Conservation (phyloP, 1,139 yeast genomes). For the Kurtzmaniella quercitrusa region DNA sequence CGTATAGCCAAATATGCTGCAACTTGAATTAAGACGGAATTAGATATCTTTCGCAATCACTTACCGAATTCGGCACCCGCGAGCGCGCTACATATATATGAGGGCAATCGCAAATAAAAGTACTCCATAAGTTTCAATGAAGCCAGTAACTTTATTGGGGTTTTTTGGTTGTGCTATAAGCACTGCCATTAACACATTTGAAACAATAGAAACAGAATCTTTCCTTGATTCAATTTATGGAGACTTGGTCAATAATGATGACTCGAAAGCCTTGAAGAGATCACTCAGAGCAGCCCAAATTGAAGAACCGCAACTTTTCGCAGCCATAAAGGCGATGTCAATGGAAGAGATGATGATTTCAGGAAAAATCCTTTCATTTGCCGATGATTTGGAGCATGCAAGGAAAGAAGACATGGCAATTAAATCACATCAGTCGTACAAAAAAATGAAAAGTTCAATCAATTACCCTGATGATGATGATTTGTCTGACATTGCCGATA, state of each 20-base stretch:
- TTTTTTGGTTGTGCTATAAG: neutral
- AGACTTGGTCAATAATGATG: constrained; percentile 10
- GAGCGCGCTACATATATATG: neutral
- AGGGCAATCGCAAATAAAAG: neutral
- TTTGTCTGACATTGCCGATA: constrained; percentile 26
- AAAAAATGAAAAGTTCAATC: constrained; percentile 20
- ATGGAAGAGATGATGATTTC: neutral
- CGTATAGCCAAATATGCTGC: neutral
- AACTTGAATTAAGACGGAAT: neutral
- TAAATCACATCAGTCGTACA: constrained; percentile 15
- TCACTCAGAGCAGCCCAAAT: neutral
- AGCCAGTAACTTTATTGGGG: neutral
- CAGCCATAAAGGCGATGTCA: neutral
- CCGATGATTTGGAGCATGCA: neutral
- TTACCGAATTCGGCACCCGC: neutral
- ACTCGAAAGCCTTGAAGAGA: constrained; percentile 3
- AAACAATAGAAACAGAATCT: constrained; percentile 7
- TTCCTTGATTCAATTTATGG: constrained; percentile 21
- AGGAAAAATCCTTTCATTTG: neutral
- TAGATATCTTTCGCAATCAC: neutral
- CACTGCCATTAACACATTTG: constrained; percentile 36
- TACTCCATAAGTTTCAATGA: neutral
- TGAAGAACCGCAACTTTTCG: neutral
- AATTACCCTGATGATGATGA: constrained; percentile 35
- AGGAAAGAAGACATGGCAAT: constrained; percentile 1